These are phyloP conservation scores for Xylaria grammica DNA, from an alignment of 495 filamentous ascomycete genomes.

Conservation along the genomic window DNA sequence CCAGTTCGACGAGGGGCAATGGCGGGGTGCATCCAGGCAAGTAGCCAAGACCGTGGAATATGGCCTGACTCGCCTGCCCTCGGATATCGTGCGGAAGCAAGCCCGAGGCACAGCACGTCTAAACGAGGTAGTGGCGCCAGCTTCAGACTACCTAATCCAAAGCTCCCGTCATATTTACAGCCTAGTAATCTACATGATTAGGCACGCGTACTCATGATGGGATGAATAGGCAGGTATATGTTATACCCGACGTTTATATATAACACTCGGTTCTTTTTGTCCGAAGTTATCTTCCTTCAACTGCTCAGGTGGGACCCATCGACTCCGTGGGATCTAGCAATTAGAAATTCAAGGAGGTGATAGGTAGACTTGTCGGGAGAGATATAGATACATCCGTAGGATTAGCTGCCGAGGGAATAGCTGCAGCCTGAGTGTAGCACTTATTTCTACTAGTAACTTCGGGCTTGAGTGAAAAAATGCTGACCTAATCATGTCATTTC, in stretches of 20 bases:
- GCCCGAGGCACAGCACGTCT: slow-evolving; percentile 2
- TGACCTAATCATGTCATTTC: no score
- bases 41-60: slow-evolving; percentile 11
- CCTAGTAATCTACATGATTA: no score
- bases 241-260: neutral
- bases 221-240: neutral
- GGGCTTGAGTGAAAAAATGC: no score
- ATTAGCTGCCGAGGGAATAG: neutral
- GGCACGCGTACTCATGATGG: no score
- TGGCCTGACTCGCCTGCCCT: neutral
- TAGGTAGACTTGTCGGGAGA: neutral
- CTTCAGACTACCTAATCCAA: neutral
- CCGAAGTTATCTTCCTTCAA: neutral
- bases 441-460: no score
- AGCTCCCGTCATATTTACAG: slow-evolving; percentile 15
- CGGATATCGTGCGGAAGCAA: neutral
- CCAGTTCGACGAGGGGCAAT: slow-evolving; percentile 1
- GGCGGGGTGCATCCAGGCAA: slow-evolving; percentile 9
- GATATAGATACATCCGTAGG: neutral
- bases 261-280: neutral
- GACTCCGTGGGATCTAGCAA: neutral
- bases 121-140: slow-evolving; percentile 5
- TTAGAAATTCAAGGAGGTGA: neutral
- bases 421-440: no score
- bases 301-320: neutral